A percentile compares a stretch with the other conserved stretches of the same genome.
Evolutionary conservation across 495 filamentous ascomycete species (phyloP).

Genomic region (Lophiostoma macrostomum): DNA sequence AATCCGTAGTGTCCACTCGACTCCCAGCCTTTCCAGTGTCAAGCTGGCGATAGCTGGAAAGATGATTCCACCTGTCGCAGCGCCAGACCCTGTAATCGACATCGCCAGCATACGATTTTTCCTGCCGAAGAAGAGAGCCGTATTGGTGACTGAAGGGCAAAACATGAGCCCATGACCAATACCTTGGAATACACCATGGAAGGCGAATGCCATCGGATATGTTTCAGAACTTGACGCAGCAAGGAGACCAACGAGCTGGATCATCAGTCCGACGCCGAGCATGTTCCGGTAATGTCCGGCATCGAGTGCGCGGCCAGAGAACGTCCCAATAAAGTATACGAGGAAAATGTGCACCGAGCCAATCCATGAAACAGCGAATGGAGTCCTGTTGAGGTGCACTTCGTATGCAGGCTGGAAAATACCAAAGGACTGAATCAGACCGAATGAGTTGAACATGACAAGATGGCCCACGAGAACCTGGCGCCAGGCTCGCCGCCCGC

Average conservation of each 20-base stretch:
- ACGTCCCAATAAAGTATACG: constrained; percentile 36
- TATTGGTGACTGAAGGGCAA: constrained; percentile 62
- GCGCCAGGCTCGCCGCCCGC: constrained; percentile 59
- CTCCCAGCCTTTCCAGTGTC: constrained; percentile 67
- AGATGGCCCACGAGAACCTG: constrained; percentile 60
- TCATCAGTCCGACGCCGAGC: constrained; percentile 29
- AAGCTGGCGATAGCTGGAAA: constrained; percentile 74
- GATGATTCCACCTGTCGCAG: constrained; percentile 71
- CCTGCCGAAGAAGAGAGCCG: constrained; percentile 68
- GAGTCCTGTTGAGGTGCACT: constrained; percentile 13
- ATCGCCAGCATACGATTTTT: constrained; percentile 67
- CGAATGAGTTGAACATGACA: constrained; percentile 64
- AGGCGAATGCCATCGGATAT: constrained; percentile 74
- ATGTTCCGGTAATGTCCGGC: constrained; percentile 30
- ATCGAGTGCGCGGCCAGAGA: constrained; percentile 38
- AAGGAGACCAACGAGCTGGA: constrained; percentile 67
- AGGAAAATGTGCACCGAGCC: constrained; percentile 40
- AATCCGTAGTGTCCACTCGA: constrained; percentile 74
- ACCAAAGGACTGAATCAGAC: constrained; percentile 36
- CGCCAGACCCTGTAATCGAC: constrained; percentile 64
- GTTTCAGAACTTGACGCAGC: constrained; percentile 53
- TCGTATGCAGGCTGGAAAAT: constrained; percentile 40
- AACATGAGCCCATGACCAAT: constrained; percentile 72
- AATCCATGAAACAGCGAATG: constrained; percentile 42
- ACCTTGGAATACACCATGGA: constrained; percentile 72